Percentiles rank a stretch among this genome's conserved stretches.
phyloP scores from a whole-genome alignment of 164 flowering plant genomes.

The Sedum album region DNA sequence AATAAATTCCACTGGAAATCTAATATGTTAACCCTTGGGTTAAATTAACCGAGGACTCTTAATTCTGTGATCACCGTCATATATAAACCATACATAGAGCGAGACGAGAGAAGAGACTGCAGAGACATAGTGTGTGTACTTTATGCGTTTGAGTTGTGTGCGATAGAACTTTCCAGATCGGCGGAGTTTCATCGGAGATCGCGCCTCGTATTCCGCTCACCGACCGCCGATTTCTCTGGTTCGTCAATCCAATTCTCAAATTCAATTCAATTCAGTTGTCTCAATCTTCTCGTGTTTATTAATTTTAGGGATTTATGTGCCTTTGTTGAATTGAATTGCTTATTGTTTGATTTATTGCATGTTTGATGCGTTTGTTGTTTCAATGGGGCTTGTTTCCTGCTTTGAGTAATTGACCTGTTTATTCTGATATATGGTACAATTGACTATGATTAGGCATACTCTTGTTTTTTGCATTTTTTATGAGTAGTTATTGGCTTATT shows the following conservation, averaged over 20 bases:
- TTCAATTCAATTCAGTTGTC: neutral
- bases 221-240: neutral
- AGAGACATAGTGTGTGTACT: neutral
- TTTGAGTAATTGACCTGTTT: no score
- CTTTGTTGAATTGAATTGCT: neutral
- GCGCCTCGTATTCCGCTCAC: neutral
- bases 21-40: no score
- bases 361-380: neutral
- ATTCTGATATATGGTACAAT: no score
- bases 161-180: neutral
- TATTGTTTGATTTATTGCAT: neutral
- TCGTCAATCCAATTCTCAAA: neutral
- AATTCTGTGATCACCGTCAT: neutral
- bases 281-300: no score
- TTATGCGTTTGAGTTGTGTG: no score
- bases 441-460: neutral
- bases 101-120: neutral
- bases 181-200: neutral
- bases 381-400: no score
- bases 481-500: neutral
- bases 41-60: no score
- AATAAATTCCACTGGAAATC: no score
- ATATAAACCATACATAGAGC: neutral
- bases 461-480: no score
- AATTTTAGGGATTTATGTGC: neutral